Evolutionary conservation across 1,139 yeast genomes (phyloP).

Genomic region (Taphrina deformans): DNA sequence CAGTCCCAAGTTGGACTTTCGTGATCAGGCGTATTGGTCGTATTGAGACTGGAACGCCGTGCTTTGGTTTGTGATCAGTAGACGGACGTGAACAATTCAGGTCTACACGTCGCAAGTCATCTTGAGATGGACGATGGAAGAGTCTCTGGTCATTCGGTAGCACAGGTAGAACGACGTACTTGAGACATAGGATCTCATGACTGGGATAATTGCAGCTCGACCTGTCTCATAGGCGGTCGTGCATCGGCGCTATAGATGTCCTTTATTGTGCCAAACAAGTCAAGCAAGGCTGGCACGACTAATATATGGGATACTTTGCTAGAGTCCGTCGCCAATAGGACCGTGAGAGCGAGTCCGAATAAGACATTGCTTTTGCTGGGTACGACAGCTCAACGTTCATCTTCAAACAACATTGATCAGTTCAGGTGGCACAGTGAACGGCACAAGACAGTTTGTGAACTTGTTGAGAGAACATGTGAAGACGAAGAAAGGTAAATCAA

Average conservation of each 20-base stretch:
- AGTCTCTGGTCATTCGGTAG: too few relatives aligned
- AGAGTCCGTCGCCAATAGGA: not conserved
- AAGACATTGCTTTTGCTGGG: conserved; percentile 2
- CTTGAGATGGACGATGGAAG: too few relatives aligned
- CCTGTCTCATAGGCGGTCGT: too few relatives aligned
- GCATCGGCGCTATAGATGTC: too few relatives aligned
- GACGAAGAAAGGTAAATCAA: not conserved
- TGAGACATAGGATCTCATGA: too few relatives aligned
- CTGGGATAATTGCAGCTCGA: too few relatives aligned
- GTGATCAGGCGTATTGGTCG: not conserved
- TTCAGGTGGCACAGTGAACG: conserved; percentile 9
- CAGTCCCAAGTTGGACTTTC: too few relatives aligned
- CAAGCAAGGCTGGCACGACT: not conserved
- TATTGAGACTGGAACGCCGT: too few relatives aligned
- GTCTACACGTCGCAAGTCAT: too few relatives aligned
- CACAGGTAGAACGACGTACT: too few relatives aligned
- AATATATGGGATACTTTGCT: conserved; percentile 4
- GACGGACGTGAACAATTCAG: not conserved
- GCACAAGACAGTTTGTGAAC: conserved; percentile 5
- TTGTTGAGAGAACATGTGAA: not conserved
- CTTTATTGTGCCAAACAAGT: not conserved
- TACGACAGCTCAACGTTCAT: not conserved
- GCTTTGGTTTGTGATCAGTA: not conserved
- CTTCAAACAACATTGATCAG: not conserved
- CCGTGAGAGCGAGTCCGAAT: not conserved